Conservation (phyloP, 1,139 yeast species). For the Debaryomycetaceae sp. region DNA sequence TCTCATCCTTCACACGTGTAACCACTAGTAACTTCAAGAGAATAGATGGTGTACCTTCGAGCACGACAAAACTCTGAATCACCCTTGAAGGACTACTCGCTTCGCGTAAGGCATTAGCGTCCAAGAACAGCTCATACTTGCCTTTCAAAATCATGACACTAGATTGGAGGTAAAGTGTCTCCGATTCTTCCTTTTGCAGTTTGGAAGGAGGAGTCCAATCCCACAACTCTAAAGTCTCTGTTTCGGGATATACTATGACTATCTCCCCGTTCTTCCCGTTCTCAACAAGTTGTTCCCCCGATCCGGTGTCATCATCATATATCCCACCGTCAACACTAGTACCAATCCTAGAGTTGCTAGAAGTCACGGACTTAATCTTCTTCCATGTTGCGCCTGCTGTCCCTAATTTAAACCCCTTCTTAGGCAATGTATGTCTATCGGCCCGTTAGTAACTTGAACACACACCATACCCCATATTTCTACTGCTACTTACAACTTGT, state of each 20-base stretch:
- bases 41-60: neutral
- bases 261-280: slow-evolving; percentile 48
- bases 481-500: slow-evolving; percentile 12
- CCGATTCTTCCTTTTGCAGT: slow-evolving; percentile 15
- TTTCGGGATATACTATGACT: slow-evolving; percentile 27
- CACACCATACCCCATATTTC: neutral
- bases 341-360: slow-evolving; percentile 3
- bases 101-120: neutral
- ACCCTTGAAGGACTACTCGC: neutral
- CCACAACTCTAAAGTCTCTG: slow-evolving; percentile 44
- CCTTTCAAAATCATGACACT: slow-evolving; percentile 5
- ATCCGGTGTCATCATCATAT: neutral
- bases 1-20: neutral
- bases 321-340: neutral
- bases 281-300: slow-evolving; percentile 17
- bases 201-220: slow-evolving; percentile 39
- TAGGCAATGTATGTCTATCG: slow-evolving; percentile 17
- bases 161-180: slow-evolving; percentile 29
- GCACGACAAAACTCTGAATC: neutral
- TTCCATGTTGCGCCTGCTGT: slow-evolving; percentile 45
- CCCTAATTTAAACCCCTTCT: slow-evolving; percentile 37
- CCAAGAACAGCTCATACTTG: neutral
- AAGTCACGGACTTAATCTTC: slow-evolving; percentile 36
- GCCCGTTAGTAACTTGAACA: slow-evolving; percentile 1
- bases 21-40: slow-evolving; percentile 1